Percentiles rank a stretch among this genome's conserved stretches.
These are phyloP conservation scores for Plasmodium ovale DNA, from an alignment of 169 alveolate species.

Conservation along the genomic window DNA sequence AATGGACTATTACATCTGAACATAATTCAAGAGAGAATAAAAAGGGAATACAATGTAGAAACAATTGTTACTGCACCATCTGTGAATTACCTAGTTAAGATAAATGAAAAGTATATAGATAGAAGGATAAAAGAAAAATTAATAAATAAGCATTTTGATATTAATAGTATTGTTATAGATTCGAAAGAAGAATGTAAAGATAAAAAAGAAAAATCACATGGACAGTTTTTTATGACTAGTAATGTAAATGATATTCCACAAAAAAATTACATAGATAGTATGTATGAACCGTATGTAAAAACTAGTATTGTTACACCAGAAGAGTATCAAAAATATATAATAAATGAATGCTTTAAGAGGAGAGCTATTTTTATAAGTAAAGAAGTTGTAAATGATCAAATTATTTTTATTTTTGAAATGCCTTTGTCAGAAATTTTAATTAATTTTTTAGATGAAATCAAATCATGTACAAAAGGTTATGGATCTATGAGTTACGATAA, in stretches of 20 bases:
- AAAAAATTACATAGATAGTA: constrained; percentile 29
- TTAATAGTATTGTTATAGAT: constrained; percentile 11
- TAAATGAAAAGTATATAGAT: constrained; percentile 76
- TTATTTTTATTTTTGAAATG: constrained; percentile 86
- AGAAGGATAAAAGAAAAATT: constrained; percentile 56
- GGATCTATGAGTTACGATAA: constrained; percentile 92
- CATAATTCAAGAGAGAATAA: constrained; percentile 93
- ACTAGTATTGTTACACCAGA: constrained; percentile 68
- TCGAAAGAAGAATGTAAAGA: neutral
- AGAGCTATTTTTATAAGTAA: constrained; percentile 81
- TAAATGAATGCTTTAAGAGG: constrained; percentile 72
- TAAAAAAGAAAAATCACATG: neutral
- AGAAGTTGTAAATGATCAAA: constrained; percentile 70
- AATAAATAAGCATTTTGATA: constrained; percentile 32
- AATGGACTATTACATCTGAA: constrained; percentile 95
- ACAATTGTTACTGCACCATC: constrained; percentile 93
- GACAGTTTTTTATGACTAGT: constrained; percentile 59
- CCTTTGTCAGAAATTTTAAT: constrained; percentile 94
- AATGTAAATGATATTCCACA: constrained; percentile 70
- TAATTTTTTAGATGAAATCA: constrained; percentile 92
- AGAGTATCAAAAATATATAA: constrained; percentile 48
- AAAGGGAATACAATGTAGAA: constrained; percentile 90
- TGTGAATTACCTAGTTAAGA: constrained; percentile 82
- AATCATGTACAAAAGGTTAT: constrained; percentile 92
- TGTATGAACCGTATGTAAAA: constrained; percentile 75